A percentile compares a stretch with the other conserved stretches of the same genome.
Evolutionary conservation across 2,329 filamentous ascomycete genomes (phyloP).

Genomic region (Pyrenophora graminea): DNA sequence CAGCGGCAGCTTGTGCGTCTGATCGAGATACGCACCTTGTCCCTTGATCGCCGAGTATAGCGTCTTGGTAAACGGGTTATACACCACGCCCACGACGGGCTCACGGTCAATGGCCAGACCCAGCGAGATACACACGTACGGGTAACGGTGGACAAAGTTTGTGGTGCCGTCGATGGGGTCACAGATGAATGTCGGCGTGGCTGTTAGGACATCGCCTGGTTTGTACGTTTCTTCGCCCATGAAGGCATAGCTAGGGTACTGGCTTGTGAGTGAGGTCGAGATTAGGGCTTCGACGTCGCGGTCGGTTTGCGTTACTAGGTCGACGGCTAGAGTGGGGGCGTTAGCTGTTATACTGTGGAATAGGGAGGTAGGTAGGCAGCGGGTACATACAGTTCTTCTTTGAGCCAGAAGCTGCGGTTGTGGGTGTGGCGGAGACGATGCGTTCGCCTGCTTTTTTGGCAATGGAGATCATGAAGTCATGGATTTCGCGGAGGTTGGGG

Average conservation of each 20-base stretch:
- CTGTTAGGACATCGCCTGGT: conserved; percentile 65
- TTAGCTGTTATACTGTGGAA: neutral
- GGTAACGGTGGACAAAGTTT: conserved; percentile 79
- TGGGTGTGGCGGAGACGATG: conserved; percentile 52
- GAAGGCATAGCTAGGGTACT: conserved; percentile 60
- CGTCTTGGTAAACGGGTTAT: conserved; percentile 74
- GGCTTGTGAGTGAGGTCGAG: conserved; percentile 54
- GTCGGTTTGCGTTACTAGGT: conserved; percentile 68
- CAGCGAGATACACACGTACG: conserved; percentile 75
- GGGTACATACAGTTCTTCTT: conserved; percentile 54
- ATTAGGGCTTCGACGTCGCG: conserved; percentile 64
- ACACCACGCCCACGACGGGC: conserved; percentile 74
- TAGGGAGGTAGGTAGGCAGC: neutral
- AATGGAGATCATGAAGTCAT: conserved; percentile 53
- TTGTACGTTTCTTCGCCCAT: conserved; percentile 65
- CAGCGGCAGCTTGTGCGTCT: conserved; percentile 52
- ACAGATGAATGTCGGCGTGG: conserved; percentile 75
- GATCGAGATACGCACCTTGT: conserved; percentile 61
- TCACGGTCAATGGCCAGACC: conserved; percentile 67
- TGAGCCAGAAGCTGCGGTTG: conserved; percentile 46
- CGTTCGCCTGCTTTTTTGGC: conserved; percentile 53
- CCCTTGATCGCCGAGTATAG: conserved; percentile 72
- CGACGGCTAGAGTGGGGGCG: conserved; percentile 51
- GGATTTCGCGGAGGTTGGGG: conserved; percentile 49
- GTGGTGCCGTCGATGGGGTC: conserved; percentile 83